Conservation (phyloP, 306 rosid genomes). For the Ormosia emarginata region DNA sequence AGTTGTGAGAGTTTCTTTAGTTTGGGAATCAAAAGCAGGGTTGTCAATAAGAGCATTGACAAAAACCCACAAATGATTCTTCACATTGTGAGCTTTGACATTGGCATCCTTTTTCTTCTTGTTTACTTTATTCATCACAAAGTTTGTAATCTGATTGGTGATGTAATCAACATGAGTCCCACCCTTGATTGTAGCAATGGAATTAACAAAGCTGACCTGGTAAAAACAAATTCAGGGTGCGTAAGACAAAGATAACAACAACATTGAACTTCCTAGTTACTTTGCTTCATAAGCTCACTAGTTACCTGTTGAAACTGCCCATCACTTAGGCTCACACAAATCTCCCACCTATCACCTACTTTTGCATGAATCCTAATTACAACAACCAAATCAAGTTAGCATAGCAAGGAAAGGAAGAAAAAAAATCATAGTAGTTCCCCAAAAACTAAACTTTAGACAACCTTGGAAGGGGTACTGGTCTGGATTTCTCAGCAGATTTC, state of each 20-base stretch:
- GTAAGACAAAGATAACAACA: background rate
- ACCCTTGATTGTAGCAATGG: constrained; percentile 86
- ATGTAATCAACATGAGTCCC: constrained; percentile 91
- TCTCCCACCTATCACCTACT: constrained; percentile 91
- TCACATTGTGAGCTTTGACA: constrained; percentile 87
- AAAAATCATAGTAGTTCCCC: background rate
- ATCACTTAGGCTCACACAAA: constrained; percentile 79
- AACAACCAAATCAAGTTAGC: constrained; percentile 1
- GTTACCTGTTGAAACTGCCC: constrained; percentile 95
- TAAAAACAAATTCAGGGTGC: background rate
- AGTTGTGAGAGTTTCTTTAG: constrained; percentile 83
- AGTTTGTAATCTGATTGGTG: constrained; percentile 74
- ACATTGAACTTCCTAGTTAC: background rate
- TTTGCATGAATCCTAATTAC: constrained; percentile 56
- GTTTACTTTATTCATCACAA: constrained; percentile 75
- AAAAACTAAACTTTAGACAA: constrained; percentile 13
- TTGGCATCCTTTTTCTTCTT: constrained; percentile 93
- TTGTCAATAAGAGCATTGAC: constrained; percentile 95
- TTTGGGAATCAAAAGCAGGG: constrained; percentile 96
- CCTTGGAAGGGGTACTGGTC: constrained; percentile 63
- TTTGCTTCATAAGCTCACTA: background rate
- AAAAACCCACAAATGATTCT: constrained; percentile 90
- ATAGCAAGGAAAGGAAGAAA: background rate
- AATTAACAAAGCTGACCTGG: constrained; percentile 93
- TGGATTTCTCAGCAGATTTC: constrained; percentile 53